Evolutionary conservation across 2,329 filamentous ascomycete species (phyloP).

Genomic region (Diplodia intermedia): DNA sequence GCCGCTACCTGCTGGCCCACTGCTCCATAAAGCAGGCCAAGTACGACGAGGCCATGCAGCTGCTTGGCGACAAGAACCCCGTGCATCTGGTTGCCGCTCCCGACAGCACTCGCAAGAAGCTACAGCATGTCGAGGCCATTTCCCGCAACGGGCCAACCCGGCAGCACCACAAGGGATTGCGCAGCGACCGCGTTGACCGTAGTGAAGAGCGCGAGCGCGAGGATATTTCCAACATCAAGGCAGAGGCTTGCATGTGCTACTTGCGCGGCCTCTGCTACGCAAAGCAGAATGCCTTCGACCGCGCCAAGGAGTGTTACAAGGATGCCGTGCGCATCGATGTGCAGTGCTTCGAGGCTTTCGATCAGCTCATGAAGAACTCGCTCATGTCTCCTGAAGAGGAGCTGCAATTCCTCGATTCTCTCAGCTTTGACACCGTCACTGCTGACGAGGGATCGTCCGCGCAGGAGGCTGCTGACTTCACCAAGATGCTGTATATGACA

Average conservation of each 20-base stretch:
- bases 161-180: slow-evolving; percentile 47
- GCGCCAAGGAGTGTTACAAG: slow-evolving; percentile 98
- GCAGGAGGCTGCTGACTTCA: slow-evolving; percentile 91
- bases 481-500: slow-evolving; percentile 94
- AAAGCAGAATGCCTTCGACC: slow-evolving; percentile 96
- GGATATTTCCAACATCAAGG: slow-evolving; percentile 76
- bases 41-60: slow-evolving; percentile 83
- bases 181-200: slow-evolving; percentile 61
- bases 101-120: slow-evolving; percentile 71
- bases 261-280: slow-evolving; percentile 91
- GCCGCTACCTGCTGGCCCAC: slow-evolving; percentile 90
- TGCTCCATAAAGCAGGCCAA: slow-evolving; percentile 92
- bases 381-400: slow-evolving; percentile 89
- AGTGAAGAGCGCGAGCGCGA: slow-evolving; percentile 71
- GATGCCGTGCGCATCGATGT: slow-evolving; percentile 96
- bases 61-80: slow-evolving; percentile 94
- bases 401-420: slow-evolving; percentile 83
- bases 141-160: slow-evolving; percentile 48
- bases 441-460: slow-evolving; percentile 69
- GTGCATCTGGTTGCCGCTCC: slow-evolving; percentile 78
- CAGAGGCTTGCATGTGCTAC: slow-evolving; percentile 98
- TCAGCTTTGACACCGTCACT: slow-evolving; percentile 86
- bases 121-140: slow-evolving; percentile 68
- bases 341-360: slow-evolving; percentile 97
- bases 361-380: slow-evolving; percentile 96